Percentiles rank a stretch among this genome's conserved stretches.
Conservation (phyloP, 148 eudicot genomes). For the Gaultheria prostrata region DNA sequence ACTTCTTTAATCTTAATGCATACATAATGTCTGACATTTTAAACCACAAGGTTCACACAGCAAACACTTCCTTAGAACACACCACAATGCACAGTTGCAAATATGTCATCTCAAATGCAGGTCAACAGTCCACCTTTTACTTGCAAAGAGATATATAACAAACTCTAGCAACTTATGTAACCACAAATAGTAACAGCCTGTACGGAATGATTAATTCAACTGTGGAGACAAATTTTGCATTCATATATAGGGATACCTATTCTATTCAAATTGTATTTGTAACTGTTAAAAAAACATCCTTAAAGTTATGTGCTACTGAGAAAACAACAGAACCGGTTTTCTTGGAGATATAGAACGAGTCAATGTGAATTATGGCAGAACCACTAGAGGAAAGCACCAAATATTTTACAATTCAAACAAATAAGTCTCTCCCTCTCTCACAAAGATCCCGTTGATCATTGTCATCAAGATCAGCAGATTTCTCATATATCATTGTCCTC, state of each 20-base stretch:
- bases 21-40: background rate
- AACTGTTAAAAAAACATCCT: background rate
- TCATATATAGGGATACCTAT: background rate
- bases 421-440: background rate
- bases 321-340: too few species aligned
- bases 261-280: too few species aligned
- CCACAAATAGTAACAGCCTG: background rate
- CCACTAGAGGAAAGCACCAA: background rate
- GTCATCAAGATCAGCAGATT: background rate
- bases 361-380: background rate
- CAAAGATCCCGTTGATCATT: background rate
- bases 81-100: background rate
- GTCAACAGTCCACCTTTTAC: background rate
- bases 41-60: constrained; percentile 4
- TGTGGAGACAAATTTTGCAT: background rate
- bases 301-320: background rate
- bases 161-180: background rate
- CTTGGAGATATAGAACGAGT: background rate
- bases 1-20: background rate
- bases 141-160: background rate
- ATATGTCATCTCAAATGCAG: background rate
- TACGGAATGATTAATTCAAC: background rate
- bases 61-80: background rate
- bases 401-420: background rate
- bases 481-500: background rate